Base-by-base conservation (phyloP, 495 filamentous ascomycete genomes). In the Penicillium malachiteum region DNA sequence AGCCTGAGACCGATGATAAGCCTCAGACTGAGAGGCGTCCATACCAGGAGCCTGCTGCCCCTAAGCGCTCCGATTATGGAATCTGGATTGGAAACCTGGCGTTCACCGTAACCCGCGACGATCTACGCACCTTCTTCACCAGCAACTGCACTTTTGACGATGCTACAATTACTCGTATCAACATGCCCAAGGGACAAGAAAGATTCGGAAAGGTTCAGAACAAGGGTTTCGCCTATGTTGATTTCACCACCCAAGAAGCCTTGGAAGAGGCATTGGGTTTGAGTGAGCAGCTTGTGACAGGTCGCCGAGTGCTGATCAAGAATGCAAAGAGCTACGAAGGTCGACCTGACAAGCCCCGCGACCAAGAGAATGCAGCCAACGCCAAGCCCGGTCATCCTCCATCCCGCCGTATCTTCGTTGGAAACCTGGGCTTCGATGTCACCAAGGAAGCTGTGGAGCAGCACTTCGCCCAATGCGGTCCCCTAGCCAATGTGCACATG, bases 81-180 rank as follows among this genome's bases (percentile, higher is more conserved):
- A 81, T 97, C 50, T 99, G 94, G 94, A 91, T 99, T 57, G 94
- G 94, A 57, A 99, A 99, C 72, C 73, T 99, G 31, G 82, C 84
- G 11, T 99, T 90, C 77, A 81, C 80, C n/a, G 71, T 84, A 32
- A 92, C 85, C 49, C 84, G 87, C 57, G 72, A 78, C 8, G 86
- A 90, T 53, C 75, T 98, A 44, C 81, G 84, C 52, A 78, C 76
- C 37, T 97, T 95, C 76, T 71, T 98, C 16, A 84, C 84, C n/a
- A 81, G 81, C 44, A 81, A 88, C 60, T 85, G 84, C 53, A 69
- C 67, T 8, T 89, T 96, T 52, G 74, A 82, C 30, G 81, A 87
- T 37, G 78, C 81, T 14, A 70, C 69, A 0, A 92, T 97, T 54
- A 94, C 91, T 2, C 81, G 95, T 35, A 78, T 97, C 31, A 86